Base-by-base conservation (phyloP, 495 filamentous ascomycete species). In the Neurospora sp. region DNA sequence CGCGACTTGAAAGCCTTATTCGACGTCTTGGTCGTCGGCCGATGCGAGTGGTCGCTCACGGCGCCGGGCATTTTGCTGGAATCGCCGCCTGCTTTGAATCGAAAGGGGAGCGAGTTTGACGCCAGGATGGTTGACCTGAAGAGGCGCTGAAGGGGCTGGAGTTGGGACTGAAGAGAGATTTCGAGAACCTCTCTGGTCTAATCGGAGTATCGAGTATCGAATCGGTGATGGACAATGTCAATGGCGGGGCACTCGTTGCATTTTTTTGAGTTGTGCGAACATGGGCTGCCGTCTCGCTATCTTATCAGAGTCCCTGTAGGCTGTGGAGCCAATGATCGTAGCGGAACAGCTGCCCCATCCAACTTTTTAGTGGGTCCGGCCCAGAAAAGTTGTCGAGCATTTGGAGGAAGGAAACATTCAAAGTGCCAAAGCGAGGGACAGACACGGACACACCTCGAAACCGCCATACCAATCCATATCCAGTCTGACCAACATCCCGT, bases 1-100 rank as follows among this genome's bases (percentile, higher is more conserved):
- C 90, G 88, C 42, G 92, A 92, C 82, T 99, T 99, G 88, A 93
- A 99, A 9, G 91, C 76, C 84, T 99, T 99, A 82, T 97, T 89
- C 77, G 86, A 79, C 60, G 86, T 80, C 85, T 98, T 98, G 54
- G 94, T 96, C 46, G 95, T 98, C 78, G 90, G 92, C 77, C 95
- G 89, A 84, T 99, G 96, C 77, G 95, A 94, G 79, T 98, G 96
- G 42, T 76, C 75, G 75, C 84, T 84, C 70, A 86, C 83, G 76
- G 88, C 86, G 71, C 85, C 83, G 71, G 88, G 85, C 88, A 90
- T 90, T 70, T 83, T 88, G 54, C 54, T 66, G 84, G 86, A 88
- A 83, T 85, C 86, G 79, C 91, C 90, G 82, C 92, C 92, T 75
- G 90, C 89, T 87, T 95, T 97, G 83, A 97, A 97, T 80, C 94